Percentiles rank a stretch among this genome's conserved stretches.
Conservation (phyloP, 352 stramenopile genomes). For the Phytophthora pluvialis region DNA sequence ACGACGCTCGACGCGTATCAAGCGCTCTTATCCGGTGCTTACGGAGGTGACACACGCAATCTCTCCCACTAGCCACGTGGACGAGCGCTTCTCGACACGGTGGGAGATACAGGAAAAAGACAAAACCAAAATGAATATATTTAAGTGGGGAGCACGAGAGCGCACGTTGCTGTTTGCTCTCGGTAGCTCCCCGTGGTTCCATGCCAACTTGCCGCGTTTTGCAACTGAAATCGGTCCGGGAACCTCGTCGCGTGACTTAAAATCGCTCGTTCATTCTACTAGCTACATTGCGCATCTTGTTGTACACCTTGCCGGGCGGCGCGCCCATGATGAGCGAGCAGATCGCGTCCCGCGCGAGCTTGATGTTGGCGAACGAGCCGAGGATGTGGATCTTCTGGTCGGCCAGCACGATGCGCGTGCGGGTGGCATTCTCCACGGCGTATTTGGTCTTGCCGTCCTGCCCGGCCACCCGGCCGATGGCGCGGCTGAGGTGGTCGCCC, state of each 20-base stretch:
- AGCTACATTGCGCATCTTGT: conserved; percentile 99
- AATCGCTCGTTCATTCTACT: conserved; percentile 98
- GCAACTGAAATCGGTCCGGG: conserved; percentile 1
- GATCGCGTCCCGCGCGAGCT: conserved; percentile 94
- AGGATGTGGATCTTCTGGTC: conserved; percentile 99
- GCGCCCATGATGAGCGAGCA: conserved; percentile 96
- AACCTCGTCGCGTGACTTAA: conserved; percentile 52
- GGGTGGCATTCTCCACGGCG: conserved; percentile 99
- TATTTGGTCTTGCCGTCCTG: conserved; percentile 99
- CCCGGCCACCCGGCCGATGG: conserved; percentile 98
- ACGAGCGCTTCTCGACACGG: conserved; percentile 2
- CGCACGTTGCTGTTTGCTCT: background rate
- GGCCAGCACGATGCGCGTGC: conserved; percentile 98
- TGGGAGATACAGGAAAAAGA: conserved; percentile 14
- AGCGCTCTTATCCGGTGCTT: conserved; percentile 2
- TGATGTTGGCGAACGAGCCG: conserved; percentile 98
- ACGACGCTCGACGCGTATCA: background rate
- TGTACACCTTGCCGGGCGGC: conserved; percentile 99
- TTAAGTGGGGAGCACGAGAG: conserved; percentile 40
- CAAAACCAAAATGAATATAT: conserved; percentile 64
- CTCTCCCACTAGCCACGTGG: background rate
- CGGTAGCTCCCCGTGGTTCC: conserved; percentile 19
- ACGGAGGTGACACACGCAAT: background rate
- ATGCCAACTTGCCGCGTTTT: conserved; percentile 11
- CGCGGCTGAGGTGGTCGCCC: conserved; percentile 98